Conservation (phyloP, 1,284 basidiomycete species). For the Bjerkandera adusta region DNA sequence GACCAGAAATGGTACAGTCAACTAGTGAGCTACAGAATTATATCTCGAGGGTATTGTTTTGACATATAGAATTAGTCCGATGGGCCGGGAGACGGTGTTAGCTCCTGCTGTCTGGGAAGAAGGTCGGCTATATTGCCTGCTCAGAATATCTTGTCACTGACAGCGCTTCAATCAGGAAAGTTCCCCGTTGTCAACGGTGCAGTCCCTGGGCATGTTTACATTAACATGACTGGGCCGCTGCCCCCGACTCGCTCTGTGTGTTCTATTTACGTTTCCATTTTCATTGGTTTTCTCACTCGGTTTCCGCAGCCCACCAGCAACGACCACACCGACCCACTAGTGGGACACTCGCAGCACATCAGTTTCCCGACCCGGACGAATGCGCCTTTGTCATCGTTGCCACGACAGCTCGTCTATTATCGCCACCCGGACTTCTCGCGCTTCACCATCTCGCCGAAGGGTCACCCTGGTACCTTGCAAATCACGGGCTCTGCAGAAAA, state of each 20-base stretch:
- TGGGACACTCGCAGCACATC: constrained; percentile 1
- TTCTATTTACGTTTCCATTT: background rate
- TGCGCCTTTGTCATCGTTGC: constrained; percentile 3
- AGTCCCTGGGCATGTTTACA: background rate
- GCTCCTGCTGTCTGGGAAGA: constrained; percentile 26
- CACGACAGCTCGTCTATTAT: constrained; percentile 9
- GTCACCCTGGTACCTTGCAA: constrained; percentile 4
- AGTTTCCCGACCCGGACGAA: constrained; percentile 1
- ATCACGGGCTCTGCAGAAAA: constrained; percentile 6
- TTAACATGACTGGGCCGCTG: constrained; percentile 8
- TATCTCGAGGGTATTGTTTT: background rate
- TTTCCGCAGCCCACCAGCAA: background rate
- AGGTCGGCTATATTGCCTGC: background rate
- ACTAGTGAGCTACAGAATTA: constrained; percentile 8
- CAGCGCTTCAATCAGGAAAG: background rate
- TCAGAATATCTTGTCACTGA: no score
- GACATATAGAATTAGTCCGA: no score
- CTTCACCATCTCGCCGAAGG: constrained; percentile 5
- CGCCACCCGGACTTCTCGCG: constrained; percentile 8
- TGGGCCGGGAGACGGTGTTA: constrained; percentile 29
- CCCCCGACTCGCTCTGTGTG: background rate
- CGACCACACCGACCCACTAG: constrained; percentile 3
- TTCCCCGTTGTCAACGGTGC: constrained; percentile 9
- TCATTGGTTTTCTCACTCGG: background rate
- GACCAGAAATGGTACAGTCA: constrained; percentile 8